phyloP scores from a whole-genome alignment of 2,329 filamentous ascomycete species.

The Sordariomycetes sp. region DNA sequence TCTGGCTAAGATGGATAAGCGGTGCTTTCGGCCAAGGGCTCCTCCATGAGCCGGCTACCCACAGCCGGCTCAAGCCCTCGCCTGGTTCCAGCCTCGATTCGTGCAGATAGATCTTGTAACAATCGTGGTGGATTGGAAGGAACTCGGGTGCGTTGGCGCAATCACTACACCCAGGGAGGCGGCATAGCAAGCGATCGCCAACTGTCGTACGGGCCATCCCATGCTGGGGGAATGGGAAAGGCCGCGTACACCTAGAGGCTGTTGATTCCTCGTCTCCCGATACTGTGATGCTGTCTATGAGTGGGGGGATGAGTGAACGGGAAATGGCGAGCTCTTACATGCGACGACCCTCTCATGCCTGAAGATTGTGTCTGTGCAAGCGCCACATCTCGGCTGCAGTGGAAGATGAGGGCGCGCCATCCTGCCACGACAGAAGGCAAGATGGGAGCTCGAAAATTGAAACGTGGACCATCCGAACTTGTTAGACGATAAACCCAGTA shows the following conservation, averaged over 20 bases:
- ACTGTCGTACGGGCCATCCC: not conserved
- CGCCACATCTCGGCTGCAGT: not conserved
- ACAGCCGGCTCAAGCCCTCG: no score
- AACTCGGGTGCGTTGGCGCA: not conserved
- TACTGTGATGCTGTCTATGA: not conserved
- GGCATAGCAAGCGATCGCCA: not conserved
- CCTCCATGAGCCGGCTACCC: no score
- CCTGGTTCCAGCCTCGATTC: not conserved
- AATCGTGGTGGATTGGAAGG: not conserved
- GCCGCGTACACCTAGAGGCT: not conserved
- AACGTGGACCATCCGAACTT: no score
- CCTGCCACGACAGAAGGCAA: no score
- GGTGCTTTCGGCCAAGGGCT: no score
- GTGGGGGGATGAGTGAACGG: not conserved
- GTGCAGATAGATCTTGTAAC: not conserved
- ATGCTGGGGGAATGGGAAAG: not conserved
- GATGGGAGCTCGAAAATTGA: no score
- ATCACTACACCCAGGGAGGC: not conserved
- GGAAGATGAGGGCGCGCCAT: not conserved
- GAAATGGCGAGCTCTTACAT: not conserved
- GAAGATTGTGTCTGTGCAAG: not conserved
- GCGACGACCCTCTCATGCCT: not conserved
- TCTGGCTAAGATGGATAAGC: no score
- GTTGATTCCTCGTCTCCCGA: not conserved
- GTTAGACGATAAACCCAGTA: no score